A percentile compares a stretch with the other conserved stretches of the same genome.
These are phyloP conservation scores for Orbilia quercus DNA, from an alignment of 2,329 filamentous ascomycete genomes.

Conservation along the genomic window DNA sequence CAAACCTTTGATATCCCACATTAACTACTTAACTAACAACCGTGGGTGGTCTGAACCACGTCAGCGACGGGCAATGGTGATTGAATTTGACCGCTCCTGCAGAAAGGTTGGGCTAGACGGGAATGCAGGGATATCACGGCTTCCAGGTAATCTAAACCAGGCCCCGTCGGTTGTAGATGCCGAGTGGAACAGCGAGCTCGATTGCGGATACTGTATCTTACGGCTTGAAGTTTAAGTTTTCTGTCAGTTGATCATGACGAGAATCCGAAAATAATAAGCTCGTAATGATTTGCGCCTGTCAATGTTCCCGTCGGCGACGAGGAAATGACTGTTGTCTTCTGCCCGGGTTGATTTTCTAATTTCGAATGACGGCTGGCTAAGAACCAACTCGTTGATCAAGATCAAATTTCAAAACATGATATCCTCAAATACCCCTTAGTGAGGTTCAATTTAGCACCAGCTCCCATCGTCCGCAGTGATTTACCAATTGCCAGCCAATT, in stretches of 20 bases:
- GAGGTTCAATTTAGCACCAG: conserved; percentile 31
- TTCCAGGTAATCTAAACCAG: conserved; percentile 54
- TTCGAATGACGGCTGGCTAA: too few species aligned
- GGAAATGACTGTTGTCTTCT: conserved; percentile 10
- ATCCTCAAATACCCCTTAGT: conserved; percentile 19
- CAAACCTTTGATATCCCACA: conserved; percentile 46
- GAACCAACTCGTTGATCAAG: conserved; percentile 29
- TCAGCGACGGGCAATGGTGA: conserved; percentile 42
- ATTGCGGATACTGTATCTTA: conserved; percentile 30
- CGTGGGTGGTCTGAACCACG: too few species aligned
- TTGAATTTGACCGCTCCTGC: conserved; percentile 48
- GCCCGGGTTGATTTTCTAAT: conserved; percentile 23
- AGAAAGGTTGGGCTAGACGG: conserved; percentile 33
- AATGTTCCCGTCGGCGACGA: conserved; percentile 52
- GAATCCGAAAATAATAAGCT: conserved; percentile 54
- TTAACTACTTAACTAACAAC: conserved; percentile 18
- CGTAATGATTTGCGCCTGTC: conserved; percentile 53
- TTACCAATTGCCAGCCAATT: conserved; percentile 31
- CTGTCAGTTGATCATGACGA: conserved; percentile 54
- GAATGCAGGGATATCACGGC: conserved; percentile 46
- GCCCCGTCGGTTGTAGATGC: conserved; percentile 54
- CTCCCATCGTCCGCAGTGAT: conserved; percentile 40
- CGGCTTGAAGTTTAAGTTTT: too few species aligned
- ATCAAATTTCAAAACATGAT: conserved; percentile 35
- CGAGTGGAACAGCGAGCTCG: conserved; percentile 37